Percentiles rank a stretch among this genome's conserved stretches.
Conservation (phyloP, 2,329 filamentous ascomycete species). For the Aspergillus sp. region DNA sequence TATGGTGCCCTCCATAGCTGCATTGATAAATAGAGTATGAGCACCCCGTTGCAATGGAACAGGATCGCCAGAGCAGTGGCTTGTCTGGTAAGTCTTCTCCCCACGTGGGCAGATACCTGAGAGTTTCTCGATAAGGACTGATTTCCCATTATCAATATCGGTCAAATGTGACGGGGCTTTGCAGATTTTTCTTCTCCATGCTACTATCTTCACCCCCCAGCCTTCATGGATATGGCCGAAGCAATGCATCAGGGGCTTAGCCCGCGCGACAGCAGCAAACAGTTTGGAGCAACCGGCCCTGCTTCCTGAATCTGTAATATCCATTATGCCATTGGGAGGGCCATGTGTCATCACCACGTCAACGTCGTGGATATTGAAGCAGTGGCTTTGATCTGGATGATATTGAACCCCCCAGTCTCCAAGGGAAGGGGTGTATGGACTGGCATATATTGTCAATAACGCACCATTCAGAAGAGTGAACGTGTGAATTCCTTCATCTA, state of each 20-base stretch:
- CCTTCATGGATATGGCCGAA: conserved; percentile 48
- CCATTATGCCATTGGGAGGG: conserved; percentile 52
- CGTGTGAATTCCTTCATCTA: conserved; percentile 51
- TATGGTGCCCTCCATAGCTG: conserved; percentile 48
- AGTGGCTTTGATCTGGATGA: conserved; percentile 33
- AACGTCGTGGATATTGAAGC: conserved; percentile 30
- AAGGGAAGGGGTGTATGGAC: conserved; percentile 50
- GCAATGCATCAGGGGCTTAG: conserved; percentile 36
- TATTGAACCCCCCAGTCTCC: conserved; percentile 54
- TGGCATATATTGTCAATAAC: conserved; percentile 50
- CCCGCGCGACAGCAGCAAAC: conserved; percentile 29
- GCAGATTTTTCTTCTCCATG: conserved; percentile 45
- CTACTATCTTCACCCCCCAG: conserved; percentile 56
- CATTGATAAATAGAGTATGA: conserved; percentile 61
- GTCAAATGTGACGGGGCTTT: conserved; percentile 45
- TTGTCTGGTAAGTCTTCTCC: conserved; percentile 31
- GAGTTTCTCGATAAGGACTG: conserved; percentile 31
- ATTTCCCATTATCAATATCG: conserved; percentile 44
- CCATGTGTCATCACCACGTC: conserved; percentile 57
- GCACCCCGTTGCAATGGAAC: conserved; percentile 34
- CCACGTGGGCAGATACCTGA: not conserved
- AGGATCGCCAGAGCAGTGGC: conserved; percentile 36
- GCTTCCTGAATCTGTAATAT: conserved; percentile 34
- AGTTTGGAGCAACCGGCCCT: conserved; percentile 32
- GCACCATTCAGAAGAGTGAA: conserved; percentile 53